Conservation (phyloP, 2,329 filamentous ascomycete genomes). For the Monosporascus sp. region DNA sequence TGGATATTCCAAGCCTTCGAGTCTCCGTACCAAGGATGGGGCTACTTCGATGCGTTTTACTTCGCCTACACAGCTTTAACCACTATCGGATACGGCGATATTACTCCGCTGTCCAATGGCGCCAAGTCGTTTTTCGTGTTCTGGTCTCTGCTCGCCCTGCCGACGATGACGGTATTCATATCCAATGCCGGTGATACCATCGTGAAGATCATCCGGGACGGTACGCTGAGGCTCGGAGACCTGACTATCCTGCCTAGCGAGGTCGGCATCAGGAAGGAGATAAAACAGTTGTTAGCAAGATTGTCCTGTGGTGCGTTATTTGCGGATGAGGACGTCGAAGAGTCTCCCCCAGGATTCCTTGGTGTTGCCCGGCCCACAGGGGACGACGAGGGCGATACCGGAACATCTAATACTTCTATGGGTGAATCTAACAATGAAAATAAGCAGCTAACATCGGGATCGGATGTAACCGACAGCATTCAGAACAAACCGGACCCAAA, state of each 20-base stretch:
- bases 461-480: not conserved
- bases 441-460: not conserved
- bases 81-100: slow-evolving; percentile 84
- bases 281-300: slow-evolving; percentile 38
- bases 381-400: slow-evolving; percentile 26
- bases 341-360: slow-evolving; percentile 37
- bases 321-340: slow-evolving; percentile 29
- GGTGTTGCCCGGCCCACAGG: slow-evolving; percentile 27
- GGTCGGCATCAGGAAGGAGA: slow-evolving; percentile 38
- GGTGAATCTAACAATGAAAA: too few relatives aligned
- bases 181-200: slow-evolving; percentile 81
- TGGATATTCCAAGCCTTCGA: slow-evolving; percentile 61
- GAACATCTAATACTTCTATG: not conserved
- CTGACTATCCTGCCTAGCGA: slow-evolving; percentile 59
- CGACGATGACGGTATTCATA: slow-evolving; percentile 83
- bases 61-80: slow-evolving; percentile 79
- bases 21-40: slow-evolving; percentile 53
- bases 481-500: not conserved
- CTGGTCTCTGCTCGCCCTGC: slow-evolving; percentile 81
- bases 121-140: slow-evolving; percentile 89
- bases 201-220: slow-evolving; percentile 55
- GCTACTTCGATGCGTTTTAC: slow-evolving; percentile 78
- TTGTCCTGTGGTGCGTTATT: slow-evolving; percentile 42
- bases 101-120: slow-evolving; percentile 69
- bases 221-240: slow-evolving; percentile 51